Percentiles rank a stretch among this genome's conserved stretches.
Evolutionary conservation across 257 asterid genomes (phyloP).

Genomic region (Solanum stenotomum): DNA sequence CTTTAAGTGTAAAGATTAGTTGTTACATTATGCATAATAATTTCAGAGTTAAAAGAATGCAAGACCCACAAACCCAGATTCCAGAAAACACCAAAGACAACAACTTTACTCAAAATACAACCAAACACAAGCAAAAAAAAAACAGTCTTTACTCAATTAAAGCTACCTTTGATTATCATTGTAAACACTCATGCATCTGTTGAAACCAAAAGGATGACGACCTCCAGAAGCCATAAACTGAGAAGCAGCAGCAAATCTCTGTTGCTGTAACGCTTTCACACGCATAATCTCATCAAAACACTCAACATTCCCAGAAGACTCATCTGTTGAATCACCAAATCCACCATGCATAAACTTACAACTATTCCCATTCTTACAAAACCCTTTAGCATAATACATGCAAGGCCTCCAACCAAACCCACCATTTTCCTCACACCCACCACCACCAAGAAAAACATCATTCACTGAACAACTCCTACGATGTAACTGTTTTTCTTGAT

Average conservation of each 20-base stretch:
- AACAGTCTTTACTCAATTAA: neutral
- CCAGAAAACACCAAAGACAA: neutral
- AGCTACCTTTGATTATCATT: constrained; percentile 56
- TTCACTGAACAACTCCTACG: constrained; percentile 69
- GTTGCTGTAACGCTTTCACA: constrained; percentile 57
- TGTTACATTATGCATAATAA: neutral
- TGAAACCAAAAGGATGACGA: constrained; percentile 44
- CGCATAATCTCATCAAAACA: constrained; percentile 71
- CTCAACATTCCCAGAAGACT: constrained; percentile 21
- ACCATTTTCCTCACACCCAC: constrained; percentile 34
- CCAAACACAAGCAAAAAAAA: neutral
- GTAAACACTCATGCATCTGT: constrained; percentile 48
- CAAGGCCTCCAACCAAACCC: constrained; percentile 68
- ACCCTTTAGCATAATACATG: constrained; percentile 66
- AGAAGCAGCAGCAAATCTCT: constrained; percentile 44
- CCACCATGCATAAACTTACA: constrained; percentile 60
- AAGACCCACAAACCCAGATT: neutral
- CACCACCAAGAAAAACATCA: constrained; percentile 47
- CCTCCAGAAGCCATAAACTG: constrained; percentile 48
- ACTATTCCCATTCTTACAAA: constrained; percentile 59
- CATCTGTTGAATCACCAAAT: neutral
- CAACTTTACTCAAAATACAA: neutral
- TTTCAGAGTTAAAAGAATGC: neutral
- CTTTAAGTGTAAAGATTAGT: neutral
- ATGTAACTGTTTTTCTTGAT: constrained; percentile 30